These are phyloP conservation scores for Sorghum bicolor DNA, from an alignment of 176 grass and related monocot species.

Conservation along the genomic window Sorghum_bicolor_NCBIv3 NC_012873.2:2241501-2242000, in stretches of 20 bases:
- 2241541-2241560: neutral
- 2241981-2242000: neutral
- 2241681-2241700: neutral
- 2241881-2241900: neutral
- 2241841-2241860: neutral
- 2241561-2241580: neutral
- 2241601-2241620: neutral
- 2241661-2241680: neutral
- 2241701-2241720: neutral
- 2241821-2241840: neutral
- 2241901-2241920: neutral
- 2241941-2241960: neutral
- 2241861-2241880: neutral
- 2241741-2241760: neutral
- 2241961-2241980: neutral
- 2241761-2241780: neutral
- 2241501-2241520: neutral
- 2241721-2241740: neutral
- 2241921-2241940: neutral
- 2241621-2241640: neutral
- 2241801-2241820: neutral
- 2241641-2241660: neutral
- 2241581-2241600: neutral
- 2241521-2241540: neutral
- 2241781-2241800: neutral